Conservation (phyloP, 2,329 filamentous ascomycete species). For the Neurospora sp. region DNA sequence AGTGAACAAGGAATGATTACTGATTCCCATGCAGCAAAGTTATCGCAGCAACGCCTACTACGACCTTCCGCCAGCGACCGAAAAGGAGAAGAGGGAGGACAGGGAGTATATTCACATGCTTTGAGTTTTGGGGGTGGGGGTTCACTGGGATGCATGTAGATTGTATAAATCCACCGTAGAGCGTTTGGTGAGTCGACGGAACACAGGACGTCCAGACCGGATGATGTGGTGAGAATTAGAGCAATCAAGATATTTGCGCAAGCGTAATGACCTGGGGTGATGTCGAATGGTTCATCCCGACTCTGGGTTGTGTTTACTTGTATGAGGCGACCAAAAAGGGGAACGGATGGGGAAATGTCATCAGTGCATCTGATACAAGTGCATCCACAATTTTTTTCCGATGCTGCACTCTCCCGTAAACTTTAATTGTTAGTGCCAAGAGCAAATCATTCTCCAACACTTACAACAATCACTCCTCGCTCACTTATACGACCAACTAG, state of each 20-base stretch:
- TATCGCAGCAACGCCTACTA: conserved; percentile 84
- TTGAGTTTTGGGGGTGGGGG: not conserved
- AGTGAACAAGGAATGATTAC: conserved; percentile 22
- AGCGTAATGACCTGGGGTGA: not conserved
- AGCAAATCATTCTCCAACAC: not conserved
- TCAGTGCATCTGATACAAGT: not conserved
- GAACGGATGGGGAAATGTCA: not conserved
- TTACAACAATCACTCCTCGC: not conserved
- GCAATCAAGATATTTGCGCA: not conserved
- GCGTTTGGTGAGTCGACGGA: not conserved
- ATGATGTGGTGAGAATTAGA: not conserved
- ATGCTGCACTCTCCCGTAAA: not conserved
- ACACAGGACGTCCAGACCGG: not conserved
- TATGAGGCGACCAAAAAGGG: not conserved
- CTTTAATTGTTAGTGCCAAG: not conserved
- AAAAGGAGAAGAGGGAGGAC: conserved; percentile 89
- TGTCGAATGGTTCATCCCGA: not conserved
- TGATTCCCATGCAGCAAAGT: conserved; percentile 54
- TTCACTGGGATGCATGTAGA: not conserved
- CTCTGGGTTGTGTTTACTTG: not conserved
- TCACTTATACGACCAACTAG: not conserved
- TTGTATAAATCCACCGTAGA: not conserved
- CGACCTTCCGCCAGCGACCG: conserved; percentile 87
- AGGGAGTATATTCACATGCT: conserved; percentile 90
- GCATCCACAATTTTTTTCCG: not conserved